Evolutionary conservation across 2,329 filamentous ascomycete species (phyloP).

Genomic region (Alternaria sp.): DNA sequence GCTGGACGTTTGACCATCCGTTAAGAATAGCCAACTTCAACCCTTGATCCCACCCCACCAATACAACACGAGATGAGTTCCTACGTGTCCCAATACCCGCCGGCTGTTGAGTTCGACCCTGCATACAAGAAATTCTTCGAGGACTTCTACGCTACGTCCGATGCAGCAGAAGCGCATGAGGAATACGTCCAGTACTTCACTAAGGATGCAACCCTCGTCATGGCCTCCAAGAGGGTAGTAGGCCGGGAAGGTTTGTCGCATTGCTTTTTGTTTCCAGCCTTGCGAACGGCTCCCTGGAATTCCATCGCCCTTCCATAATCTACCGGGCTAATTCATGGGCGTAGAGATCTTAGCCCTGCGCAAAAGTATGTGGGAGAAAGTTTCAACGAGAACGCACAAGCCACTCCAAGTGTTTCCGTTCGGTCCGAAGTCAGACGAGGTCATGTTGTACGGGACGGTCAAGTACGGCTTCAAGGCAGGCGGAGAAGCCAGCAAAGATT

Average conservation of each 20-base stretch:
- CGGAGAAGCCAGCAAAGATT: slow-evolving; percentile 55
- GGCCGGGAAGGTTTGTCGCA: slow-evolving; percentile 53
- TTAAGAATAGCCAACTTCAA: background rate
- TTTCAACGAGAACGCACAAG: slow-evolving; percentile 55
- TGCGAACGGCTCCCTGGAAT: background rate
- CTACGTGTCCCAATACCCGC: slow-evolving; percentile 47
- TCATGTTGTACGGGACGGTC: slow-evolving; percentile 63
- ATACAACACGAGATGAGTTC: slow-evolving; percentile 26
- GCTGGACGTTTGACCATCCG: slow-evolving; percentile 5
- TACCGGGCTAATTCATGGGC: background rate
- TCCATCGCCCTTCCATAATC: background rate
- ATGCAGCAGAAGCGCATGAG: slow-evolving; percentile 57
- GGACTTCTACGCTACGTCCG: slow-evolving; percentile 55
- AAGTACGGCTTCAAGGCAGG: slow-evolving; percentile 61
- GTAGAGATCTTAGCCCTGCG: slow-evolving; percentile 60
- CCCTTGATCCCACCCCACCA: background rate
- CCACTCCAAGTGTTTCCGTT: slow-evolving; percentile 59
- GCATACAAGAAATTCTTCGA: slow-evolving; percentile 54
- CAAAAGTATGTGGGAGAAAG: slow-evolving; percentile 61
- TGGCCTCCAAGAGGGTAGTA: slow-evolving; percentile 56
- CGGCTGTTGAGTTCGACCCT: slow-evolving; percentile 46
- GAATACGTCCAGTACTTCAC: slow-evolving; percentile 58
- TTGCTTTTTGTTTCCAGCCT: slow-evolving; percentile 2
- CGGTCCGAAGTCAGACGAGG: slow-evolving; percentile 53
- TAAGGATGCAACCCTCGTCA: slow-evolving; percentile 57